Base-by-base conservation (phyloP, 2,329 filamentous ascomycete species). In the Coniosporium tulheliwenetii region DNA sequence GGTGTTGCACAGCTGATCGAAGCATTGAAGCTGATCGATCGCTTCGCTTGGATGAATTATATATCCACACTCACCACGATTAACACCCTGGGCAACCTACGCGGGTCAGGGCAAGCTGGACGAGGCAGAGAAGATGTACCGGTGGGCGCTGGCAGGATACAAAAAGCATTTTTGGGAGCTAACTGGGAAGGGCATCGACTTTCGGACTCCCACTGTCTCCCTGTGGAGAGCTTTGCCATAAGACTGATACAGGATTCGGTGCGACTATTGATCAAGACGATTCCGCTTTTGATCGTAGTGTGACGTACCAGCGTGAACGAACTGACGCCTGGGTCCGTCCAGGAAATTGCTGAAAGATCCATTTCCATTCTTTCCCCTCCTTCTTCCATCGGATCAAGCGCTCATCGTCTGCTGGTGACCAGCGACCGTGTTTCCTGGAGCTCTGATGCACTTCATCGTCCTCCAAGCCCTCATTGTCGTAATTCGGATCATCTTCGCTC, bases 101-200 rank as follows among this genome's bases (percentile, higher is more conserved):
- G 19, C 19, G 19, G 19, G 7, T 26, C 39, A 40, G 29, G 10
- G 33, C 14, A 15, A 34, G 26, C 12, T 36, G 13, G 31, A 36
- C 30, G 39, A 40, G 29, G 39, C 39, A 36, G 32, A 16, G 35
- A 26, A 40, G 33, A 14, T 40, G n/a, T 14, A 34, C 9, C 12
- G 14, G 31, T 30, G 16, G 16, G 38, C 16, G 30, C 10, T 39
- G 38, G n/a, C 10, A 13, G 38, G n/a, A 30, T 16, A 12, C 12
- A 34, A 34, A 14, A 30, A 39, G 30, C 19, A 26, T 26, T 7
- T 26, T 26, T 26, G 19, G 19, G 19, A 26, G 19, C 19, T 26
- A 26, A 26, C 19, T 26, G 19, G 19, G 19, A 26, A 26, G 19
- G 19, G 19, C 19, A 26, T 26, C 19, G 19, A 26, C 19, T 26